These are phyloP conservation scores for Ajuga chamaepitys DNA, from an alignment of 257 asterid species.

Conservation along the genomic window DNA sequence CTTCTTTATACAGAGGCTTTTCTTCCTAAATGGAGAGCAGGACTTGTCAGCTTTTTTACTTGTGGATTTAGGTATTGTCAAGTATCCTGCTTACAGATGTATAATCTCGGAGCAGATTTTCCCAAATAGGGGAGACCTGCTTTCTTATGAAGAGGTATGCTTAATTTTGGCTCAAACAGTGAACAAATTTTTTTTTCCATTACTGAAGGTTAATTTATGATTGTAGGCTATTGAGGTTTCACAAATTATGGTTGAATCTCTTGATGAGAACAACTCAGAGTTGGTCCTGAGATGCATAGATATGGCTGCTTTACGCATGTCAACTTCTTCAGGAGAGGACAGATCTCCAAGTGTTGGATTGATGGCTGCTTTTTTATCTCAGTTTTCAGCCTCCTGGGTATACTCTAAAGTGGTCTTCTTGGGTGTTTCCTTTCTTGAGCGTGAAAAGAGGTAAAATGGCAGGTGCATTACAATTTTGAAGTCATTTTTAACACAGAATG, in stretches of 20 bases:
- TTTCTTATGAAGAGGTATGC: constrained; percentile 84
- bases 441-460: constrained; percentile 63
- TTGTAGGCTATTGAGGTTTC: constrained; percentile 83
- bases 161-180: constrained; percentile 1
- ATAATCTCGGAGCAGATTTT: constrained; percentile 53
- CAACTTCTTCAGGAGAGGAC: constrained; percentile 30
- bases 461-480: constrained; percentile 1
- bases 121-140: constrained; percentile 50
- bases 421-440: constrained; percentile 88
- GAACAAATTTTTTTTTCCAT: neutral
- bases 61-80: constrained; percentile 78
- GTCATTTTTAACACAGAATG: too few species aligned
- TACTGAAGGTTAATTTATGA: constrained; percentile 12
- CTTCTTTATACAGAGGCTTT: constrained; percentile 65
- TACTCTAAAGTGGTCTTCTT: constrained; percentile 84
- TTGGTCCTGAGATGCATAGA: constrained; percentile 68
- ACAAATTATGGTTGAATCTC: constrained; percentile 76
- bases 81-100: constrained; percentile 81
- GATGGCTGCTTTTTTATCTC: constrained; percentile 39
- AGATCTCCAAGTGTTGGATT: constrained; percentile 36
- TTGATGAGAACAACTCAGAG: constrained; percentile 52
- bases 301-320: constrained; percentile 43
- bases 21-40: constrained; percentile 95
- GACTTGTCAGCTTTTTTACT: constrained; percentile 85
- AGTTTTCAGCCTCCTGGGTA: constrained; percentile 76